Conservation (phyloP, 768 basidiomycete species). For the Galerina marginata region DNA sequence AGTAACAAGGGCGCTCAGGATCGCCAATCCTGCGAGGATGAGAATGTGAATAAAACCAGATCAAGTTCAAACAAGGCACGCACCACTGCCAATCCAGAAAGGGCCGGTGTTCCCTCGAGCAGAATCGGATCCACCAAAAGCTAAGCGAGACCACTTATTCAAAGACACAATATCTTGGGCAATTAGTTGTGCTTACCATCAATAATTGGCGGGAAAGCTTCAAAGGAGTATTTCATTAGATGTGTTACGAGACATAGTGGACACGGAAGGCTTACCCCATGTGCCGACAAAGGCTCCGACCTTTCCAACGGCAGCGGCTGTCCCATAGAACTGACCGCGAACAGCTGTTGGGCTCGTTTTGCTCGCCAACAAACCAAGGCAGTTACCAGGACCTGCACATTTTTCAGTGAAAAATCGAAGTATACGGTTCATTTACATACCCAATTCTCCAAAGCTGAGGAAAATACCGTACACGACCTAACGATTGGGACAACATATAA, state of each 20-base stretch:
- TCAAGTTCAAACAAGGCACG: constrained; percentile 10
- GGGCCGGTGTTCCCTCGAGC: constrained; percentile 78
- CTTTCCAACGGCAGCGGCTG: constrained; percentile 87
- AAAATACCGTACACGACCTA: constrained; percentile 91
- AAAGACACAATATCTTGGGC: too few relatives aligned
- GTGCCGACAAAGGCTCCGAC: constrained; percentile 84
- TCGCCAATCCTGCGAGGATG: constrained; percentile 57
- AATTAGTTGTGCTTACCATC: constrained; percentile 41
- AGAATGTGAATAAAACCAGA: constrained; percentile 14
- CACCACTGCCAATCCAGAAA: constrained; percentile 86
- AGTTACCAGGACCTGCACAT: constrained; percentile 76
- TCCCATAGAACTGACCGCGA: constrained; percentile 85
- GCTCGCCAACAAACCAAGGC: constrained; percentile 81
- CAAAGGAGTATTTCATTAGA: constrained; percentile 1
- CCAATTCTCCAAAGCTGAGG: constrained; percentile 86
- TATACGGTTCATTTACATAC: constrained; percentile 38
- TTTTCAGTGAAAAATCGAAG: constrained; percentile 3
- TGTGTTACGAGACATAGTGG: not conserved
- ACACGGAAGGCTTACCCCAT: constrained; percentile 57
- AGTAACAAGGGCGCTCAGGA: constrained; percentile 77
- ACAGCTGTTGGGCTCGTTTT: constrained; percentile 88
- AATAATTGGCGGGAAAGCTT: constrained; percentile 74
- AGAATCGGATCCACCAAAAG: constrained; percentile 61
- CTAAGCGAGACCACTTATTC: constrained; percentile 33
- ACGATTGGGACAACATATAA: not conserved